Evolutionary conservation across 2,329 filamentous ascomycete species (phyloP).

Genomic region (Teratosphaeria gauchensis): DNA sequence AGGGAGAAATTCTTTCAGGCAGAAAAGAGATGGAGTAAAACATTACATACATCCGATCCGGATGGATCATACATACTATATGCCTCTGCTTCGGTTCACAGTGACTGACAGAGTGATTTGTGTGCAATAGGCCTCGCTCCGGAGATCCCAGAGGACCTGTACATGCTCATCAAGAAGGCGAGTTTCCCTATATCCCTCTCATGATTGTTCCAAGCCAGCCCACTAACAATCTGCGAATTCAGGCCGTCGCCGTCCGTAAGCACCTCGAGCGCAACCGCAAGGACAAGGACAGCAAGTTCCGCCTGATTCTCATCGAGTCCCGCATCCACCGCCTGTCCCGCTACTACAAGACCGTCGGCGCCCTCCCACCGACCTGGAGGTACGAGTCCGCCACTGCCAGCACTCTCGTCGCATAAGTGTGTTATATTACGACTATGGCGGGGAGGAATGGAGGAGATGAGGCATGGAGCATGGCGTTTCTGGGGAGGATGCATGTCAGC

Average conservation of each 20-base stretch:
- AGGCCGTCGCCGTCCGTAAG: slow-evolving; percentile 98
- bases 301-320: slow-evolving; percentile 99
- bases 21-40: slow-evolving; percentile 17
- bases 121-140: slow-evolving; percentile 76
- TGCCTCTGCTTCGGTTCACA: slow-evolving; percentile 33
- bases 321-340: slow-evolving; percentile 98
- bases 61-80: slow-evolving; percentile 15
- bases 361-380: slow-evolving; percentile 86
- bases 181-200: slow-evolving; percentile 14
- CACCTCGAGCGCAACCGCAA: slow-evolving; percentile 99
- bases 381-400: slow-evolving; percentile 96
- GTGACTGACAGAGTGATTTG: slow-evolving; percentile 34
- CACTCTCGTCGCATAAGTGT: slow-evolving; percentile 79
- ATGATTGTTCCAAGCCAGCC: background rate
- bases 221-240: background rate
- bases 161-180: slow-evolving; percentile 99
- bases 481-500: background rate
- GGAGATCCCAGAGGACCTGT: slow-evolving; percentile 98
- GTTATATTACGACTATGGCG: background rate
- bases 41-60: background rate
- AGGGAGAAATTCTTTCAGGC: slow-evolving; percentile 7
- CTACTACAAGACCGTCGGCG: slow-evolving; percentile 96
- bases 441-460: background rate
- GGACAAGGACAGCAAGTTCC: slow-evolving; percentile 99
- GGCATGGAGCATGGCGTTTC: background rate